phyloP scores from a whole-genome alignment of 805 yeast species.

The Yamadazyma kitorensis region DNA sequence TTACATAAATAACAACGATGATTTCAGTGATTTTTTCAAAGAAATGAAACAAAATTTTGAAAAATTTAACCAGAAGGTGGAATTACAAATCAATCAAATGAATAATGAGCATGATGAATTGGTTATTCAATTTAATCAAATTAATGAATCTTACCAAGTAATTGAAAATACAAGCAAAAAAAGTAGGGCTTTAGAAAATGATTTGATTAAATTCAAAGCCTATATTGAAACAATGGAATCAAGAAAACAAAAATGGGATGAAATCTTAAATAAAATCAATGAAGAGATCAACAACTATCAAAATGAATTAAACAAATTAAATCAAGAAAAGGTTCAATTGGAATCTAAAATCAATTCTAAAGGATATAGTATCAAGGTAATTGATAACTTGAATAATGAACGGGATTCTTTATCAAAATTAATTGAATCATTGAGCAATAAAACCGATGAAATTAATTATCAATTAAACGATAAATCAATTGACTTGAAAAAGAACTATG shows the following conservation, averaged over 20 bases:
- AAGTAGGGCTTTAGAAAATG: conserved; percentile 63
- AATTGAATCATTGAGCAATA: conserved; percentile 43
- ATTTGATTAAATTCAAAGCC: conserved; percentile 66
- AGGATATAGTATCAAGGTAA: conserved; percentile 60
- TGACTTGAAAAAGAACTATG: conserved; percentile 48
- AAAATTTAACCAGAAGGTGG: conserved; percentile 47
- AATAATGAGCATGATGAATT: conserved; percentile 40
- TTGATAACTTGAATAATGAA: conserved; percentile 61
- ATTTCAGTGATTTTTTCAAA: conserved; percentile 44
- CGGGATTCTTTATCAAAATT: conserved; percentile 55
- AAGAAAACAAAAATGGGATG: conserved; percentile 65
- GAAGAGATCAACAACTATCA: conserved; percentile 49
- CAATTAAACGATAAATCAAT: conserved; percentile 47
- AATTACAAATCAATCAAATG: conserved; percentile 42
- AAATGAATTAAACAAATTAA: conserved; percentile 39
- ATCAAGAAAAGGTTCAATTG: conserved; percentile 37
- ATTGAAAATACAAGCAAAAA: conserved; percentile 55
- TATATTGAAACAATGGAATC: conserved; percentile 65
- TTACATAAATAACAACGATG: conserved; percentile 63
- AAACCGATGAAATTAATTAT: conserved; percentile 46
- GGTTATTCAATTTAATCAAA: conserved; percentile 34
- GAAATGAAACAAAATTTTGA: conserved; percentile 60
- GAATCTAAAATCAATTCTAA: conserved; percentile 44
- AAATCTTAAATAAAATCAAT: conserved; percentile 52
- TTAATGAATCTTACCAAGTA: conserved; percentile 44